phyloP scores from a whole-genome alignment of 495 filamentous ascomycete species.

The Aspergillus kassunensis region DNA sequence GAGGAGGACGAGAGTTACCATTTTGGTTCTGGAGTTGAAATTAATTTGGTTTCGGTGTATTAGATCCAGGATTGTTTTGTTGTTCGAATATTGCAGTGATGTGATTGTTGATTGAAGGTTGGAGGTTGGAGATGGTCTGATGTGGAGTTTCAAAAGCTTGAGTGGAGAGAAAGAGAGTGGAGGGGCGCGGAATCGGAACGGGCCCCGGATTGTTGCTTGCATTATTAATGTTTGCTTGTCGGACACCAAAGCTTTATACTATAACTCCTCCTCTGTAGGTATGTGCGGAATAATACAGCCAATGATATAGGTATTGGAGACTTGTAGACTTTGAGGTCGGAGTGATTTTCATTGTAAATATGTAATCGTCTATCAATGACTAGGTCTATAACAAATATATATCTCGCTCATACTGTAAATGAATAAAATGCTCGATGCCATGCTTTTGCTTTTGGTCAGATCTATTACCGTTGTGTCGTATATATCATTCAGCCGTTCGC shows the following conservation, averaged over 20 bases:
- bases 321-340: too few relatives aligned
- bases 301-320: too few relatives aligned
- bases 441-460: slow-evolving; percentile 3
- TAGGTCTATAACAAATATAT: neutral
- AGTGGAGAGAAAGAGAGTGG: neutral
- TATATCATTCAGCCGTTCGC: neutral
- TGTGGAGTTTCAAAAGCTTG: neutral
- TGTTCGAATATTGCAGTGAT: too few relatives aligned
- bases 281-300: too few relatives aligned
- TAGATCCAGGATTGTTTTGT: too few relatives aligned
- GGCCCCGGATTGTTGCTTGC: neutral
- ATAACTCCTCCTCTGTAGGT: too few relatives aligned
- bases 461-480: neutral
- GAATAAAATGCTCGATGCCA: neutral
- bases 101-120: neutral
- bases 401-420: neutral
- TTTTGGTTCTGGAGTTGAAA: neutral
- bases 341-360: too few relatives aligned
- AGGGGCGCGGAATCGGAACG: neutral
- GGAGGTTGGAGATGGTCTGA: slow-evolving; percentile 2
- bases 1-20: neutral
- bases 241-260: neutral
- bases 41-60: too few relatives aligned
- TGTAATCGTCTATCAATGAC: neutral
- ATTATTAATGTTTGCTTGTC: slow-evolving; percentile 5